These are phyloP conservation scores for Epichloe bromicola DNA, from an alignment of 2,329 filamentous ascomycete species.

Conservation along the genomic window DNA sequence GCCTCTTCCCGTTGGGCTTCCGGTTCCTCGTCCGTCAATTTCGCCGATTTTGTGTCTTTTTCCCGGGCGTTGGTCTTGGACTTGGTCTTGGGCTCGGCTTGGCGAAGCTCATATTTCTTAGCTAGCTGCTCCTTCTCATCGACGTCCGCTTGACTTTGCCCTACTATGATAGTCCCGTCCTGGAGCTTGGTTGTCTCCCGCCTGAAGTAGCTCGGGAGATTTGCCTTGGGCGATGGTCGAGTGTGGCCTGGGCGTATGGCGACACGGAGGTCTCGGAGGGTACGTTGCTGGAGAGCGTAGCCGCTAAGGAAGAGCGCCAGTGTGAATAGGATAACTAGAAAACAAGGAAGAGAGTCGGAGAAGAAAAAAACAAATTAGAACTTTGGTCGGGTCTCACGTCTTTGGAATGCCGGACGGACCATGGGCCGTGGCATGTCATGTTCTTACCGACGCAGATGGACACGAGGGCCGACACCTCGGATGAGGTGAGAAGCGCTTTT, in stretches of 20 bases:
- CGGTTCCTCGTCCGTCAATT: neutral
- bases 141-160: constrained; percentile 23
- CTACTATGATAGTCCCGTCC: constrained; percentile 30
- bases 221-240: constrained; percentile 33
- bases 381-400: neutral
- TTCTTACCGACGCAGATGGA: constrained; percentile 50
- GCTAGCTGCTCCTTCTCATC: constrained; percentile 13
- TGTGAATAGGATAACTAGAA: constrained; percentile 61
- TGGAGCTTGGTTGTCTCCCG: constrained; percentile 30
- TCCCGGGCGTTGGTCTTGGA: constrained; percentile 1
- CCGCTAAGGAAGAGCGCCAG: constrained; percentile 75
- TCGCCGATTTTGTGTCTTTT: neutral
- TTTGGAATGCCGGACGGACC: neutral
- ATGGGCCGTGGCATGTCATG: too few species aligned
- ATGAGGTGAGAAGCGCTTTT: constrained; percentile 49
- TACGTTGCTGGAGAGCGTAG: constrained; percentile 78
- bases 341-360: constrained; percentile 5
- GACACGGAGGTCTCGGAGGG: constrained; percentile 61
- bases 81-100: constrained; percentile 7
- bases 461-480: constrained; percentile 56
- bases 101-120: constrained; percentile 13
- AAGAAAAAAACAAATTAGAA: constrained; percentile 10
- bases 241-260: constrained; percentile 46
- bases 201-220: constrained; percentile 38
- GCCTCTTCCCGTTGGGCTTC: neutral